These are phyloP conservation scores for Fusarium pininemorale DNA, from an alignment of 2,329 filamentous ascomycete genomes.

Conservation along the genomic window DNA sequence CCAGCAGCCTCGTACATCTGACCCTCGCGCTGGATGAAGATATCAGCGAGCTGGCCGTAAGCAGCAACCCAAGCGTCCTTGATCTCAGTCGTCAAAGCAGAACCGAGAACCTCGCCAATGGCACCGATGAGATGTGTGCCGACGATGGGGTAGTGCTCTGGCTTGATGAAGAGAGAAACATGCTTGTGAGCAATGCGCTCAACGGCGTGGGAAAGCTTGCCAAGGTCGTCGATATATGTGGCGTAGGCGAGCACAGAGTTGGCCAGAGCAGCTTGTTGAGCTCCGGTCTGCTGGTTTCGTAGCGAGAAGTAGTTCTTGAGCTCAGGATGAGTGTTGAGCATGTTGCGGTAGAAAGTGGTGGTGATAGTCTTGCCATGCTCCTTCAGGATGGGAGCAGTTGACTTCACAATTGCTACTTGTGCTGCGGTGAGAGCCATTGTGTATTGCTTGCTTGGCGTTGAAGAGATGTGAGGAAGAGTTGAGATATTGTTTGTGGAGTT, in stretches of 20 bases:
- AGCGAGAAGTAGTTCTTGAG: constrained; percentile 77
- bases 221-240: constrained; percentile 74
- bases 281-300: constrained; percentile 72
- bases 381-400: constrained; percentile 77
- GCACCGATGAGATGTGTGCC: constrained; percentile 74
- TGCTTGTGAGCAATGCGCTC: constrained; percentile 83
- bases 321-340: constrained; percentile 70
- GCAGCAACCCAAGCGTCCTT: constrained; percentile 76
- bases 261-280: constrained; percentile 76
- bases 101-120: constrained; percentile 73
- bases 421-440: constrained; percentile 64
- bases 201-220: constrained; percentile 62
- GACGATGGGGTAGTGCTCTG: constrained; percentile 77
- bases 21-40: constrained; percentile 74
- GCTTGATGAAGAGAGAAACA: constrained; percentile 72
- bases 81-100: constrained; percentile 72
- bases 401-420: constrained; percentile 77
- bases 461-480: neutral
- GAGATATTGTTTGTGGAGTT: neutral
- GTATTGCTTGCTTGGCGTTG: neutral
- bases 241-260: constrained; percentile 77
- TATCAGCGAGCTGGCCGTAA: constrained; percentile 74
- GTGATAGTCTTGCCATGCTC: constrained; percentile 76
- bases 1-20: constrained; percentile 64
- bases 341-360: constrained; percentile 74